Evolutionary conservation across 2,329 filamentous ascomycete species (phyloP).

Genomic region (Massarina eburnea): DNA sequence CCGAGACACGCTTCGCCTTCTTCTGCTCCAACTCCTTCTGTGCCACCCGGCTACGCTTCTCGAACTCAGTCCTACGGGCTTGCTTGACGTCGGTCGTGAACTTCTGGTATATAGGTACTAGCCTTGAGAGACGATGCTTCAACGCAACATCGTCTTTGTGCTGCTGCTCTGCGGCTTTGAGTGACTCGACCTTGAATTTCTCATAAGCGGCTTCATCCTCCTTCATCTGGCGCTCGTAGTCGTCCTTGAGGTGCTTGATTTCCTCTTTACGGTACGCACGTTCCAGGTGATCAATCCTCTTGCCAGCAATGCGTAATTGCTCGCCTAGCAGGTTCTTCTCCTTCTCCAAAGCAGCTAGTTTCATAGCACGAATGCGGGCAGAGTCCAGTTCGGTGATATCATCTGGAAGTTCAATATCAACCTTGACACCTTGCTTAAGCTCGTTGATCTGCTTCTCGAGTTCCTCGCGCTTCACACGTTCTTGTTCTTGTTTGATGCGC

Average conservation of each 20-base stretch:
- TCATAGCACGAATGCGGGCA: slow-evolving; percentile 81
- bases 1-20: slow-evolving; percentile 84
- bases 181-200: slow-evolving; percentile 71
- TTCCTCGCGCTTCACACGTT: slow-evolving; percentile 52
- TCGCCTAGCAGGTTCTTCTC: slow-evolving; percentile 97
- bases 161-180: slow-evolving; percentile 80
- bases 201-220: slow-evolving; percentile 80
- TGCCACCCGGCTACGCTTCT: slow-evolving; percentile 87
- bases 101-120: slow-evolving; percentile 80
- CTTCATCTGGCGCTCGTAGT: slow-evolving; percentile 82
- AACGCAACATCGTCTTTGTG: slow-evolving; percentile 90
- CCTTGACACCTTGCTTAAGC: slow-evolving; percentile 85
- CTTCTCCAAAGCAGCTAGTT: slow-evolving; percentile 92
- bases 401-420: slow-evolving; percentile 78
- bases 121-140: slow-evolving; percentile 85
- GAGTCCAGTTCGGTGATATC: slow-evolving; percentile 70
- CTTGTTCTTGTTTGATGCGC: slow-evolving; percentile 65
- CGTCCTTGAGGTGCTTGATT: slow-evolving; percentile 82
- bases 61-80: slow-evolving; percentile 90
- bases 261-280: slow-evolving; percentile 96
- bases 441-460: slow-evolving; percentile 89
- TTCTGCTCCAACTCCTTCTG: slow-evolving; percentile 92
- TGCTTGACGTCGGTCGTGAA: slow-evolving; percentile 83
- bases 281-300: slow-evolving; percentile 95
- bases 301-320: slow-evolving; percentile 85